A percentile compares a stretch with the other conserved stretches of the same genome.
Conservation (phyloP, 306 rosid genomes). For the Begonia peltatifolia region DNA sequence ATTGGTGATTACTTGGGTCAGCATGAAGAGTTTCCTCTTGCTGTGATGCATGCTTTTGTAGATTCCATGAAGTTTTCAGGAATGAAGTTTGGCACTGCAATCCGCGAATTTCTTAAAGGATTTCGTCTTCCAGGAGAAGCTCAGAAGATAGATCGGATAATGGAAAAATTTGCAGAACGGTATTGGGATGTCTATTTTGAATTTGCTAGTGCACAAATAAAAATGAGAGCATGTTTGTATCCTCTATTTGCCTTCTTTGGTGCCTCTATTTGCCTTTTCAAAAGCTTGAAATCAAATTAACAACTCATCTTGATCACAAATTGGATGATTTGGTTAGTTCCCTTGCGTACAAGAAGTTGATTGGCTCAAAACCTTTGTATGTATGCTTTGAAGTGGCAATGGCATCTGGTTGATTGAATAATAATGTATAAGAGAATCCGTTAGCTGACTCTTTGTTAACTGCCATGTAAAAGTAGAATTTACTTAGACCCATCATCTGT, state of each 20-base stretch:
- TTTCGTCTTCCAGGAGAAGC: conserved; percentile 99
- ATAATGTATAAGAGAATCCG: no score
- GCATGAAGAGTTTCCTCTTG: conserved; percentile 96
- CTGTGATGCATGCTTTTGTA: conserved; percentile 96
- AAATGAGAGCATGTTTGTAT: conserved; percentile 5
- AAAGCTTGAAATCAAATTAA: no score
- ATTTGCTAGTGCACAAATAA: neutral
- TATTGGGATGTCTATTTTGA: conserved; percentile 13
- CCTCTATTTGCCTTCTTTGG: conserved; percentile 1
- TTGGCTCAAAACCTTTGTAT: no score
- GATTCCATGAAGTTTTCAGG: conserved; percentile 84
- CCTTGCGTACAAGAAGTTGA: no score
- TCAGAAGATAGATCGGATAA: conserved; percentile 96
- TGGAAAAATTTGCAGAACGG: conserved; percentile 99
- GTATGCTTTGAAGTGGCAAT: no score
- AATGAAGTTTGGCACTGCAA: conserved; percentile 85
- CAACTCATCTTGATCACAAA: no score
- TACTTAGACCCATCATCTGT: no score
- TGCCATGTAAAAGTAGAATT: no score
- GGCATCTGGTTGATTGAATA: no score
- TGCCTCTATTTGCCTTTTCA: no score
- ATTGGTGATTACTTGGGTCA: conserved; percentile 97
- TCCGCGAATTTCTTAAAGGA: conserved; percentile 97
- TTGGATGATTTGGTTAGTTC: no score
- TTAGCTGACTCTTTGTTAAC: no score